Conservation (phyloP, 495 filamentous ascomycete genomes). For the Poronia punctata region DNA sequence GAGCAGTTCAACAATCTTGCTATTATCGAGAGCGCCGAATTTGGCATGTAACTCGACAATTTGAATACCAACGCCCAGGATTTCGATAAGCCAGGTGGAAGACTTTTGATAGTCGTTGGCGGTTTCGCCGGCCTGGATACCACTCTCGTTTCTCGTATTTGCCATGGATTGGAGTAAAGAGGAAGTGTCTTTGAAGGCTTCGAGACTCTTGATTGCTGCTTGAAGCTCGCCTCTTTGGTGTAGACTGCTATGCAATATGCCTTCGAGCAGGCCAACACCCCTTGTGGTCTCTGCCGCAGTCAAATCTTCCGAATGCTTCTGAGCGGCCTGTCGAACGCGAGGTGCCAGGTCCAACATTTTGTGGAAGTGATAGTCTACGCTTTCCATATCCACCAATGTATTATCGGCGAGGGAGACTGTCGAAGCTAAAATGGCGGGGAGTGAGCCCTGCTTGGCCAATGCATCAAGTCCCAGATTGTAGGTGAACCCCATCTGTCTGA, state of each 20-base stretch:
- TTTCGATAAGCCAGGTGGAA: constrained; percentile 35
- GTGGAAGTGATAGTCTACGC: constrained; percentile 58
- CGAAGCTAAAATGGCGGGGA: constrained; percentile 58
- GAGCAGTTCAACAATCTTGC: constrained; percentile 35
- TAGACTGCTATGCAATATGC: constrained; percentile 61
- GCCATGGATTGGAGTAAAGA: constrained; percentile 18
- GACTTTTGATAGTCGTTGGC: constrained; percentile 25
- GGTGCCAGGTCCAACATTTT: constrained; percentile 65
- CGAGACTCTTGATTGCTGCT: constrained; percentile 28
- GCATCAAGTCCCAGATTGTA: constrained; percentile 63
- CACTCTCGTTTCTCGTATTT: constrained; percentile 6
- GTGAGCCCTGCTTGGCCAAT: constrained; percentile 63
- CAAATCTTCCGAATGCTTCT: constrained; percentile 76
- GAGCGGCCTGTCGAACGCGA: constrained; percentile 53
- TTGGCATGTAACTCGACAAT: constrained; percentile 54
- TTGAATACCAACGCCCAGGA: constrained; percentile 35
- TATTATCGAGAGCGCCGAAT: constrained; percentile 45
- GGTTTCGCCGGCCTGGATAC: constrained; percentile 12
- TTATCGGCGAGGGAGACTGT: constrained; percentile 44
- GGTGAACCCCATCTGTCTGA: constrained; percentile 84
- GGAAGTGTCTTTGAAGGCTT: constrained; percentile 9
- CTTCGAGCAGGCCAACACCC: constrained; percentile 76
- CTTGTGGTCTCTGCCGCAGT: constrained; percentile 67
- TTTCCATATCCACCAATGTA: constrained; percentile 6
- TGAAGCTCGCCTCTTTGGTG: constrained; percentile 57